Conservation (phyloP, 2,329 filamentous ascomycete genomes). For the Fusarium ambrosium region DNA sequence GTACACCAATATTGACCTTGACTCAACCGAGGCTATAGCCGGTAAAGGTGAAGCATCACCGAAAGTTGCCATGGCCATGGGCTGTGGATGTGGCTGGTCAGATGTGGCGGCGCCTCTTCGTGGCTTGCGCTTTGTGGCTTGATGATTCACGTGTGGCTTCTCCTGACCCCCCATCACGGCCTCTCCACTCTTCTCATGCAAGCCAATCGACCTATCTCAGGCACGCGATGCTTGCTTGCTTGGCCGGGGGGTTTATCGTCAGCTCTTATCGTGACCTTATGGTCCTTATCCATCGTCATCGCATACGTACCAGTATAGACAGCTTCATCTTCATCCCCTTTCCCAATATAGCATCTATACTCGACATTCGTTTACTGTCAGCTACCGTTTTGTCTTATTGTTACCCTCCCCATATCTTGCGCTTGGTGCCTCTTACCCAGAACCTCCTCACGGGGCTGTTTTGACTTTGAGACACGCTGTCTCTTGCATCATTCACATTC, state of each 20-base stretch:
- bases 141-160: slow-evolving; percentile 15
- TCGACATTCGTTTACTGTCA: slow-evolving; percentile 24
- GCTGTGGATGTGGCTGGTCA: slow-evolving; percentile 4
- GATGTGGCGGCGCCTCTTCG: neutral
- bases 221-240: slow-evolving; percentile 7
- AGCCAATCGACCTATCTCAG: slow-evolving; percentile 11
- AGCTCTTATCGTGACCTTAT: slow-evolving; percentile 28
- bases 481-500: slow-evolving; percentile 41
- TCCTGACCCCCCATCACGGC: neutral
- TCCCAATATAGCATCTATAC: slow-evolving; percentile 9
- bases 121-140: neutral
- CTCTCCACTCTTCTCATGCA: slow-evolving; percentile 35
- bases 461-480: slow-evolving; percentile 45
- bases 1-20: neutral
- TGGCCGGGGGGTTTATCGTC: slow-evolving; percentile 18
- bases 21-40: slow-evolving; percentile 7
- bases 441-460: slow-evolving; percentile 23
- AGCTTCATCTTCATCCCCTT: slow-evolving; percentile 14
- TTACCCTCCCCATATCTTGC: neutral
- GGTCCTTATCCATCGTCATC: slow-evolving; percentile 22
- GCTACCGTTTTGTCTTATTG: neutral
- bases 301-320: slow-evolving; percentile 16
- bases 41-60: slow-evolving; percentile 2
- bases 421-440: slow-evolving; percentile 4
- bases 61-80: neutral